Evolutionary conservation across 2,329 filamentous ascomycete species (phyloP).

Genomic region (Paramyrothecium roridum): DNA sequence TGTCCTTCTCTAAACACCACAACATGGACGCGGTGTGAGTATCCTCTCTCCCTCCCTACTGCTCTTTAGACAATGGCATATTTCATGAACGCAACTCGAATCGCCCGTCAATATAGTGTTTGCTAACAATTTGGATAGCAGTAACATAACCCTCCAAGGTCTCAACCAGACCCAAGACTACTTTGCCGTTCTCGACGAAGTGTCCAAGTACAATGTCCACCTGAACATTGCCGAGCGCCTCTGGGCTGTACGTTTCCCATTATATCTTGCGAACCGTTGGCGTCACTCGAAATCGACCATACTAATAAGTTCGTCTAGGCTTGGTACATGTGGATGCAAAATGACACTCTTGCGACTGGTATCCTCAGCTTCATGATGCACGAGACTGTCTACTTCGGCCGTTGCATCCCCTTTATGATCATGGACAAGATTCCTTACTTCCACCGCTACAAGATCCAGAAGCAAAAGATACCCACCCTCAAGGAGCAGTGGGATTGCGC

Average conservation of each 20-base stretch:
- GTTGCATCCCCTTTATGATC: slow-evolving; percentile 86
- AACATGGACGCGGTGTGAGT: slow-evolving; percentile 32
- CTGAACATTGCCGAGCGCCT: slow-evolving; percentile 84
- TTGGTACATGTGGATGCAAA: slow-evolving; percentile 98
- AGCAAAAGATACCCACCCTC: slow-evolving; percentile 82
- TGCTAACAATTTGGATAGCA: slow-evolving; percentile 20
- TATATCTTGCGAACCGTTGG: slow-evolving; percentile 7
- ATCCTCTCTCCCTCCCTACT: background rate
- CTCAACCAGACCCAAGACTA: slow-evolving; percentile 50
- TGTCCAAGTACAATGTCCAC: slow-evolving; percentile 73
- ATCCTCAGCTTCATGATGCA: slow-evolving; percentile 98
- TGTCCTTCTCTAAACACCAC: slow-evolving; percentile 3
- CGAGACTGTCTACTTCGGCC: slow-evolving; percentile 91
- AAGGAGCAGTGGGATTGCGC: slow-evolving; percentile 95
- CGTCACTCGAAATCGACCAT: background rate
- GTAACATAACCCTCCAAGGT: slow-evolving; percentile 48
- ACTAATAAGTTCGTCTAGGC: slow-evolving; percentile 40
- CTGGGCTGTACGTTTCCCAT: slow-evolving; percentile 66
- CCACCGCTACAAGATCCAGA: slow-evolving; percentile 92
- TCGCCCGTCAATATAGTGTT: too few species aligned
- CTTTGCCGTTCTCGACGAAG: slow-evolving; percentile 58
- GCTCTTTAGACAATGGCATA: too few species aligned
- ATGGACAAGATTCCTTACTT: slow-evolving; percentile 86
- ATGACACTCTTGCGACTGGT: slow-evolving; percentile 92
- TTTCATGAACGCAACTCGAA: too few species aligned